Evolutionary conservation across 1,139 yeast species (phyloP), one percentile per base, ranked within the genome.

Genomic region (Hansenula sp.): DNA sequence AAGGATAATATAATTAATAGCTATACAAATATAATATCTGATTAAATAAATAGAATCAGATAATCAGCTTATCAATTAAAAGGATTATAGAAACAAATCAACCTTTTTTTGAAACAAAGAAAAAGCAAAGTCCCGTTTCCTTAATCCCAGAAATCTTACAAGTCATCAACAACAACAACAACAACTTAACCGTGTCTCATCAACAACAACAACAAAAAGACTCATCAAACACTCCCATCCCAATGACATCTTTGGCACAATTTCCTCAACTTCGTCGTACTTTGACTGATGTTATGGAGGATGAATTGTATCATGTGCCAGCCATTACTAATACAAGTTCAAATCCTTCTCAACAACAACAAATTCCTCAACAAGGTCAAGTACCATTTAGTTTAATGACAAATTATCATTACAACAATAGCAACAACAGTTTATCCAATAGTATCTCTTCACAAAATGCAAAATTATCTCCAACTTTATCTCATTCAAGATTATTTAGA

Each of bases 211-310:
- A 13, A 10, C 26, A 31, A 24, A 16, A 32, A 32, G 16, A n/a
- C n/a, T n/a, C n/a, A 32, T 16, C 34, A 32, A 32, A 3, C 22
- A 19, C 31, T 28, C 6, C 7, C 18, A 16, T 6, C 21, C 13
- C 17, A 25, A 73, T 74, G 75, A 64, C 78, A 26, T 71, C 78
- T n/a, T 53, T 67, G 44, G 71, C 73, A 6, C 64, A 66, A 22
- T 63, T 69, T 47, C 77, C 77, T 27, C 60, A 65, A 31, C 65
- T 73, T 47, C 69, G 77, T 58, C 71, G 82, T 54, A 68, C 82
- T 17, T 58, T 76, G 44, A 74, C 79, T 28, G 84, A 77, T 50
- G 72, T 77, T 32, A 68, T 77, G 67, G 86, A 79, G 45, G 89
- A 82, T 48, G 88, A 82, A 54, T 62, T 81, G 42, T 75, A 75